phyloP scores from a whole-genome alignment of 2,329 filamentous ascomycete species.

The Arthrinium puccinioides region DNA sequence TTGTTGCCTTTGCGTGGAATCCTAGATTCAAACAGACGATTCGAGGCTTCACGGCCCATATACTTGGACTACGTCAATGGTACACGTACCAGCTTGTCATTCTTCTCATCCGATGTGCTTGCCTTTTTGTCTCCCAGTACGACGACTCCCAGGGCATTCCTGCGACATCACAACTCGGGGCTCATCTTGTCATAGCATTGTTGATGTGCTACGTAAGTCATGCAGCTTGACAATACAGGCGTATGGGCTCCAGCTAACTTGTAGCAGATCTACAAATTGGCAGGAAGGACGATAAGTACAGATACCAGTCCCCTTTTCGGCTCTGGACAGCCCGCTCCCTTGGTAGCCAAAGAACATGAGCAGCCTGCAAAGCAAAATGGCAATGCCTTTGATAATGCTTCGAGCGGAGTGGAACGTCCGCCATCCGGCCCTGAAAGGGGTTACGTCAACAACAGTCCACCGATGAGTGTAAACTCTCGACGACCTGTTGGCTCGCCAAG shows the following conservation, averaged over 20 bases:
- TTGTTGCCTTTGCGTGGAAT: constrained; percentile 60
- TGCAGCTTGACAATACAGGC: not conserved
- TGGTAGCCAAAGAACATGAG: too few relatives aligned
- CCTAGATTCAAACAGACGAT: constrained; percentile 54
- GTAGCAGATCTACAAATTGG: constrained; percentile 36
- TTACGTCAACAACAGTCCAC: not conserved
- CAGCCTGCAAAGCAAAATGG: too few relatives aligned
- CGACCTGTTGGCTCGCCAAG: too few relatives aligned
- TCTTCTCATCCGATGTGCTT: constrained; percentile 45
- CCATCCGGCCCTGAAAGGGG: too few relatives aligned
- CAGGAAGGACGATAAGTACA: constrained; percentile 39
- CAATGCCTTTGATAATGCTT: too few relatives aligned
- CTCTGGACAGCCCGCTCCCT: constrained; percentile 6
- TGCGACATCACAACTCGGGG: constrained; percentile 35
- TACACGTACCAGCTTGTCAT: constrained; percentile 58
- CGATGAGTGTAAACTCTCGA: not conserved
- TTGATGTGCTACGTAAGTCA: constrained; percentile 49
- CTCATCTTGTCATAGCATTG: constrained; percentile 47
- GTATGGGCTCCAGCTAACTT: constrained; percentile 11
- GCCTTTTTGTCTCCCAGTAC: constrained; percentile 34
- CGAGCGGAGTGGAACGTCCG: too few relatives aligned
- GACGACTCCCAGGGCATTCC: constrained; percentile 29
- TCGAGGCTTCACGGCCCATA: constrained; percentile 51
- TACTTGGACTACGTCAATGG: constrained; percentile 56
- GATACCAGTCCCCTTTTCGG: constrained; percentile 48